Evolutionary conservation across 176 grass and related monocot genomes (phyloP).

Genomic region (Olyra latifolia): DNA sequence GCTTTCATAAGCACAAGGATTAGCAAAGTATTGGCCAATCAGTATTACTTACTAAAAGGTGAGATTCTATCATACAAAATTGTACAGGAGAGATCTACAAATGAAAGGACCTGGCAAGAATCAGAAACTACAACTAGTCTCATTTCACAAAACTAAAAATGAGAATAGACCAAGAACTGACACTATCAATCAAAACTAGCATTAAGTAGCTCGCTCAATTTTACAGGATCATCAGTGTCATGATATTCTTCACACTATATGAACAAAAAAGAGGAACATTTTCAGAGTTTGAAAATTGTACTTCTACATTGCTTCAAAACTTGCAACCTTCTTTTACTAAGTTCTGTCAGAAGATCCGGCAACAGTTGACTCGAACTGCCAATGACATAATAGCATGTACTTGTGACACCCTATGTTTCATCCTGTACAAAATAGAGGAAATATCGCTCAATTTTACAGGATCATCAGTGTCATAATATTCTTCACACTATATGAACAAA

Average conservation of each 20-base stretch:
- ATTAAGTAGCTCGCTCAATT: background rate
- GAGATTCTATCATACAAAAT: background rate
- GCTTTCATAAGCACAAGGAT: background rate
- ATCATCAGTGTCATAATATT: background rate
- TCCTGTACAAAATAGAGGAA: conserved; percentile 26
- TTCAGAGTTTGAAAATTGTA: background rate
- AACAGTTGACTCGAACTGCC: background rate
- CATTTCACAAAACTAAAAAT: background rate
- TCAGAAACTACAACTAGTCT: background rate
- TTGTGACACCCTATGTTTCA: background rate
- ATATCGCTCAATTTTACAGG: background rate
- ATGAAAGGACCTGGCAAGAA: background rate
- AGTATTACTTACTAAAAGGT: background rate
- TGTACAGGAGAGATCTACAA: background rate
- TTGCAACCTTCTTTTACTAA: background rate
- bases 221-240: background rate
- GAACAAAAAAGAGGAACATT: background rate
- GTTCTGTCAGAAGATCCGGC: background rate
- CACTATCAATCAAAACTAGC: background rate
- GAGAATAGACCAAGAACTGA: background rate
- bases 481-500: conserved; percentile 4
- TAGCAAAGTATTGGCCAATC: background rate
- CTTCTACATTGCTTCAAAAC: background rate
- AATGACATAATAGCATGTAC: background rate
- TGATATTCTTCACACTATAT: conserved; percentile 1